Evolutionary conservation across 768 basidiomycete species (phyloP).

Genomic region (Auriscalpium microsporum): DNA sequence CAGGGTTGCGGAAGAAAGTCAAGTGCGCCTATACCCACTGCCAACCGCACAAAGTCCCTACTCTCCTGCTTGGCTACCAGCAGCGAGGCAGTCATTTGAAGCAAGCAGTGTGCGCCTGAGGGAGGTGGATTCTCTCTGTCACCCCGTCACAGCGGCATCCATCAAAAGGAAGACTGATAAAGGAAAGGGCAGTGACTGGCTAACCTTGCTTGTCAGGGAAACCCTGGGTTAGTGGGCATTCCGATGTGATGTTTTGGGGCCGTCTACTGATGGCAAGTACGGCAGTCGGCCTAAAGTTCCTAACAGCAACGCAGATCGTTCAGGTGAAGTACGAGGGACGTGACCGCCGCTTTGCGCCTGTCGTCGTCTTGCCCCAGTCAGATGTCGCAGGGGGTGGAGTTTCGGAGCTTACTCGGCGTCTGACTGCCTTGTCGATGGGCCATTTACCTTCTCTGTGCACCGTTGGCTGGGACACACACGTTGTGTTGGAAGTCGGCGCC

Average conservation of each 20-base stretch:
- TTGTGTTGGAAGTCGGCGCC: slow-evolving; percentile 32
- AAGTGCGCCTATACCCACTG: slow-evolving; percentile 42
- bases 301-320: slow-evolving; percentile 51
- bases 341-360: slow-evolving; percentile 47
- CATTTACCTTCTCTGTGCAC: slow-evolving; percentile 42
- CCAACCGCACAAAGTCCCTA: slow-evolving; percentile 24
- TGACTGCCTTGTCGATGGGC: slow-evolving; percentile 39
- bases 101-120: slow-evolving; percentile 45
- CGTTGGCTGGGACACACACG: slow-evolving; percentile 59
- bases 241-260: slow-evolving; percentile 6
- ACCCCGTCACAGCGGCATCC: neutral
- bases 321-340: slow-evolving; percentile 57
- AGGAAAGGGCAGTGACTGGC: slow-evolving; percentile 53
- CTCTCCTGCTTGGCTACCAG: slow-evolving; percentile 43
- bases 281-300: slow-evolving; percentile 64
- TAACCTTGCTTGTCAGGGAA: slow-evolving; percentile 57
- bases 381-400: slow-evolving; percentile 16
- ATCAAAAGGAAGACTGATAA: slow-evolving; percentile 13
- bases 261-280: neutral
- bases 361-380: slow-evolving; percentile 30
- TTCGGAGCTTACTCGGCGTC: slow-evolving; percentile 29
- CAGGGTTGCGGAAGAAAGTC: slow-evolving; percentile 39
- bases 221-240: slow-evolving; percentile 42
- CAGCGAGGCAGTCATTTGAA: slow-evolving; percentile 32
- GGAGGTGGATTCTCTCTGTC: slow-evolving; percentile 30